phyloP scores from a whole-genome alignment of 192 early-diverging fungal genomes.

The Paraglomus occultum region DNA sequence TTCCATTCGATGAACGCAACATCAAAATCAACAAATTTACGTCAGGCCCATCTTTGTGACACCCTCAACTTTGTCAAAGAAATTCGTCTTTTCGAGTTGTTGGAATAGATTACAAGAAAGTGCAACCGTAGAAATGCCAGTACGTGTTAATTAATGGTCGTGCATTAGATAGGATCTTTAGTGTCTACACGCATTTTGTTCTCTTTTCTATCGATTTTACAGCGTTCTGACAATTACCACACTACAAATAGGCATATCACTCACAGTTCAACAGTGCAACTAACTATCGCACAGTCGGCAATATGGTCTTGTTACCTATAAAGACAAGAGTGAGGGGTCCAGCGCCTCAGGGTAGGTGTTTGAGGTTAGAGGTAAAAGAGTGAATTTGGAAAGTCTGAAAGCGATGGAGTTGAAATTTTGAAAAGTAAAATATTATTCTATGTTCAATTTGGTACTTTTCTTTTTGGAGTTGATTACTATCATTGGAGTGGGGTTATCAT shows the following conservation, averaged over 20 bases:
- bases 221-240: too few relatives aligned
- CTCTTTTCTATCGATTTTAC: too few relatives aligned
- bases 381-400: background rate
- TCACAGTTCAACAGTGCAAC: conserved; percentile 72
- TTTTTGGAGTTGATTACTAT: background rate
- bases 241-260: conserved; percentile 72
- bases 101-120: too few relatives aligned
- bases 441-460: background rate
- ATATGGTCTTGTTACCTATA: conserved; percentile 86
- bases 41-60: too few relatives aligned
- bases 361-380: background rate
- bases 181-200: too few relatives aligned
- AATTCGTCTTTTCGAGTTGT: too few relatives aligned
- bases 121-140: too few relatives aligned
- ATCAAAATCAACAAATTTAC: too few relatives aligned
- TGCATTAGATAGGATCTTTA: too few relatives aligned
- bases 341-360: conserved; percentile 64
- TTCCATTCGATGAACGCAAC: too few relatives aligned
- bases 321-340: conserved; percentile 86
- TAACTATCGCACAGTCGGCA: conserved; percentile 68
- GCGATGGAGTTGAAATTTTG: background rate
- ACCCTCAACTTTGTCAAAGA: too few relatives aligned
- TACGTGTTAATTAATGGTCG: too few relatives aligned
- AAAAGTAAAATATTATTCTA: background rate
- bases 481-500: background rate